Percentiles rank a stretch among this genome's conserved stretches.
These are phyloP conservation scores for Yamadazyma aaseri DNA, from an alignment of 1,139 yeast genomes.

Conservation along the genomic window DNA sequence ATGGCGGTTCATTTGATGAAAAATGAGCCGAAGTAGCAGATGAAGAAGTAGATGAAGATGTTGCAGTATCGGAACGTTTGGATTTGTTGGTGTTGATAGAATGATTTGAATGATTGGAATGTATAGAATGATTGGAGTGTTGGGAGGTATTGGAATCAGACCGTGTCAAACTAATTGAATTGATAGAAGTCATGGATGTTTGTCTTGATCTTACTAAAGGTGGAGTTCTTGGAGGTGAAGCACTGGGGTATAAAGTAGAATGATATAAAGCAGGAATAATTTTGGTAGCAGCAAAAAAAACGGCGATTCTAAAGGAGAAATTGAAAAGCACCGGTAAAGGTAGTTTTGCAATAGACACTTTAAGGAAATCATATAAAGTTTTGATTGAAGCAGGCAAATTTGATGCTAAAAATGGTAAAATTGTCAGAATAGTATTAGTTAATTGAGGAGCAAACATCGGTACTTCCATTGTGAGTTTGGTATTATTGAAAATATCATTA, in stretches of 20 bases:
- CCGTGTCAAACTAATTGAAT: slow-evolving; percentile 11
- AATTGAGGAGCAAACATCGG: slow-evolving; percentile 38
- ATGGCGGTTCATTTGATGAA: slow-evolving; percentile 28
- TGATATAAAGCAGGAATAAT: slow-evolving; percentile 77
- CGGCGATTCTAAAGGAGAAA: slow-evolving; percentile 79
- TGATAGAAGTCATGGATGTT: slow-evolving; percentile 15
- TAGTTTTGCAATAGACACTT: slow-evolving; percentile 68
- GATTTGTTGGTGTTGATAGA: slow-evolving; percentile 4
- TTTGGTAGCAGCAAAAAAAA: slow-evolving; percentile 90
- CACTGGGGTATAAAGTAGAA: slow-evolving; percentile 33
- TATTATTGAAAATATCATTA: slow-evolving; percentile 36
- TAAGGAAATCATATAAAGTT: slow-evolving; percentile 68
- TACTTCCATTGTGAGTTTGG: slow-evolving; percentile 40
- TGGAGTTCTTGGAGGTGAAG: slow-evolving; percentile 36
- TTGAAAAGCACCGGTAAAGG: slow-evolving; percentile 81
- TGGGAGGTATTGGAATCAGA: slow-evolving; percentile 10
- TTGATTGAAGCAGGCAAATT: slow-evolving; percentile 57
- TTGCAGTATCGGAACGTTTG: too few species aligned
- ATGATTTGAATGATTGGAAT: slow-evolving; percentile 6
- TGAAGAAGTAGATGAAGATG: too few species aligned
- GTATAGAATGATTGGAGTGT: slow-evolving; percentile 6
- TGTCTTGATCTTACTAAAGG: slow-evolving; percentile 16
- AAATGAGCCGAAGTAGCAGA: slow-evolving; percentile 8
- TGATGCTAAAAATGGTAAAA: slow-evolving; percentile 49
- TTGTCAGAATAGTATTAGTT: slow-evolving; percentile 37